phyloP scores from a whole-genome alignment of 1,139 yeast genomes.

The Taphrina pruni region DNA sequence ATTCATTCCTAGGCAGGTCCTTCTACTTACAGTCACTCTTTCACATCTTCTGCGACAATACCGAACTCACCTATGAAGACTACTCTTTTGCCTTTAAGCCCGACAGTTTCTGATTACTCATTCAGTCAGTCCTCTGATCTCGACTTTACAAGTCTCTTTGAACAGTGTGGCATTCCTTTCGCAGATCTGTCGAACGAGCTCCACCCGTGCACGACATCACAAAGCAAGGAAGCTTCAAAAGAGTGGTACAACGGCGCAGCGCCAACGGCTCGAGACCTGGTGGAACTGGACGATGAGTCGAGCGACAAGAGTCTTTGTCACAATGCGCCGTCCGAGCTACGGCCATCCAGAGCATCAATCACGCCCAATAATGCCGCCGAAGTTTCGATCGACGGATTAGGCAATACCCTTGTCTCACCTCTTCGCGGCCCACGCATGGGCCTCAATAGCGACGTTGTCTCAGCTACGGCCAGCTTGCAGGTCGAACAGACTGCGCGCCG shows the following conservation, averaged over 20 bases:
- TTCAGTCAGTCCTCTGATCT: constrained; percentile 6
- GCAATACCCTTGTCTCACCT: constrained; percentile 19
- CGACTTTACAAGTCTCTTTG: constrained; percentile 19
- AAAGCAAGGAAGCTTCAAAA: background rate
- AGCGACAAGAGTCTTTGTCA: background rate
- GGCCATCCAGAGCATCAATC: background rate
- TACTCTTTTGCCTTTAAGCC: background rate
- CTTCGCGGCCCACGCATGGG: constrained; percentile 22
- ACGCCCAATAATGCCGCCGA: constrained; percentile 8
- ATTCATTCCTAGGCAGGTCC: constrained; percentile 23
- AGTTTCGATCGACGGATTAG: constrained; percentile 26
- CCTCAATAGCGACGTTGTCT: constrained; percentile 11
- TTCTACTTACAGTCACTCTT: too few species aligned
- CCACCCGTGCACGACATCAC: background rate
- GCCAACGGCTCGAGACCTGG: constrained; percentile 8
- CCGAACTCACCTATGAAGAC: constrained; percentile 1
- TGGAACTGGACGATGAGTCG: constrained; percentile 6
- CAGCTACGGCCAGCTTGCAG: constrained; percentile 8
- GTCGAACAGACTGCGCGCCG: constrained; percentile 1
- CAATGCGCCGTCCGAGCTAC: background rate
- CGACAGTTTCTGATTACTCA: background rate
- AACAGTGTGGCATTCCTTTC: constrained; percentile 28
- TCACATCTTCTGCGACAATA: too few species aligned
- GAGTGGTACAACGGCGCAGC: constrained; percentile 26
- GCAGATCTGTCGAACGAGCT: constrained; percentile 15